Evolutionary conservation across 768 basidiomycete genomes (phyloP).

Genomic region (Zangia roseola): DNA sequence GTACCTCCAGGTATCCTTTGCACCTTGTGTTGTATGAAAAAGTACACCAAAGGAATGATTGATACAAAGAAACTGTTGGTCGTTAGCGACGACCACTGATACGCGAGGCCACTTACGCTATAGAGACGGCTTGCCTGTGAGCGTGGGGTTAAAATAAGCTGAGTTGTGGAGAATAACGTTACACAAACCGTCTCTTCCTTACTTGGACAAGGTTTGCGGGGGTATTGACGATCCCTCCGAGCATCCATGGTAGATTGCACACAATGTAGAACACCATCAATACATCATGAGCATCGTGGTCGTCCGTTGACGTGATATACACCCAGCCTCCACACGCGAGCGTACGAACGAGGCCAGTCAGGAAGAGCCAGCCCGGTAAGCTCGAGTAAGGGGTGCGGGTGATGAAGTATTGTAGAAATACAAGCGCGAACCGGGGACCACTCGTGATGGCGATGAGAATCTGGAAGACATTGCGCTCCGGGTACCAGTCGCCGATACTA

Average conservation of each 20-base stretch:
- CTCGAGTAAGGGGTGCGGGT: constrained; percentile 42
- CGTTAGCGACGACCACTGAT: constrained; percentile 1
- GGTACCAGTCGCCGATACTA: constrained; percentile 91
- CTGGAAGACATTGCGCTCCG: constrained; percentile 82
- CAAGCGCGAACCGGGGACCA: constrained; percentile 74
- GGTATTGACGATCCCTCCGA: constrained; percentile 61
- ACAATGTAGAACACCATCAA: constrained; percentile 88
- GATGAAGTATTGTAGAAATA: constrained; percentile 62
- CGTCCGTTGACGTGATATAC: constrained; percentile 81
- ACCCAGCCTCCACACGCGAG: constrained; percentile 91
- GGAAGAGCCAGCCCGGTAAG: constrained; percentile 52
- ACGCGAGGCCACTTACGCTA: constrained; percentile 34
- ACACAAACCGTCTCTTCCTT: constrained; percentile 52
- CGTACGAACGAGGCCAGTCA: constrained; percentile 68
- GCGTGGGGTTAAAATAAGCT: neutral
- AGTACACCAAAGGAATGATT: constrained; percentile 75
- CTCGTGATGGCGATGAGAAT: constrained; percentile 85
- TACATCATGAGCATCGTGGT: constrained; percentile 82
- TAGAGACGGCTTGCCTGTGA: constrained; percentile 51
- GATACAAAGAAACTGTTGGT: constrained; percentile 62
- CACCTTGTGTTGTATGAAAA: constrained; percentile 85
- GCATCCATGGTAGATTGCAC: constrained; percentile 88
- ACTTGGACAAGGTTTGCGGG: constrained; percentile 38
- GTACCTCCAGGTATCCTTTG: constrained; percentile 74
- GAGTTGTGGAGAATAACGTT: neutral